Percentiles rank a stretch among this genome's conserved stretches.
Conservation (phyloP, 345 rosid genomes). For the Boechera divaricarpa region DNA sequence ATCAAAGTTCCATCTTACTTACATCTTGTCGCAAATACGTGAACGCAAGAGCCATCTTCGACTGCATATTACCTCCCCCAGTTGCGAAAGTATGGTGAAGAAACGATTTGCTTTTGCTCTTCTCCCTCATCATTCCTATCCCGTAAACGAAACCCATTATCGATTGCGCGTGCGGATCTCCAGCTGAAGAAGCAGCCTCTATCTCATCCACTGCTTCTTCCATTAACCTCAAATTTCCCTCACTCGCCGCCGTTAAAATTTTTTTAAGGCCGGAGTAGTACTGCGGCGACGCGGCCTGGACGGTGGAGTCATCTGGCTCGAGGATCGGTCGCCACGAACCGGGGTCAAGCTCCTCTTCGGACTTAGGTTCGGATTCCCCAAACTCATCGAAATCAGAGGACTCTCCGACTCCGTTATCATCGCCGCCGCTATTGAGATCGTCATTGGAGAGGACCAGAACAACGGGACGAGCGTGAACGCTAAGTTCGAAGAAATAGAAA, state of each 20-base stretch:
- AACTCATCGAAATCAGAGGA: constrained; percentile 75
- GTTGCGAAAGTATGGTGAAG: constrained; percentile 80
- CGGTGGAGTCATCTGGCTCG: constrained; percentile 63
- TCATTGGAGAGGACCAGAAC: constrained; percentile 80
- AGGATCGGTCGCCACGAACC: constrained; percentile 95
- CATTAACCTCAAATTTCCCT: constrained; percentile 64
- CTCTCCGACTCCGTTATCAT: constrained; percentile 48
- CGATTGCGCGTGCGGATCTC: constrained; percentile 84
- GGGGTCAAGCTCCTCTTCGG: constrained; percentile 85
- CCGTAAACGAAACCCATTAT: constrained; percentile 72
- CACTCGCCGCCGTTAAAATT: constrained; percentile 59
- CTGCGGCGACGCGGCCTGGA: constrained; percentile 43
- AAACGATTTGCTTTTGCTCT: constrained; percentile 74
- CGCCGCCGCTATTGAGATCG: constrained; percentile 78
- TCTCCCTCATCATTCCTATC: constrained; percentile 72
- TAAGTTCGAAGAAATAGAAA: constrained; percentile 39
- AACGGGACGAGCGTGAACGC: constrained; percentile 68
- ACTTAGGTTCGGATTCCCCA: constrained; percentile 66
- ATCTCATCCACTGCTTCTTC: constrained; percentile 77
- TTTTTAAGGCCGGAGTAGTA: constrained; percentile 65
- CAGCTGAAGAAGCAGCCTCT: constrained; percentile 59
- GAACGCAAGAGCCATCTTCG: constrained; percentile 92
- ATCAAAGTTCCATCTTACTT: constrained; percentile 42
- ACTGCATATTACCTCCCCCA: constrained; percentile 81
- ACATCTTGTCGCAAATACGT: constrained; percentile 90